These are phyloP conservation scores for Rubroshorea leprosula DNA, from an alignment of 345 rosid genomes.

Conservation along the genomic window DNA sequence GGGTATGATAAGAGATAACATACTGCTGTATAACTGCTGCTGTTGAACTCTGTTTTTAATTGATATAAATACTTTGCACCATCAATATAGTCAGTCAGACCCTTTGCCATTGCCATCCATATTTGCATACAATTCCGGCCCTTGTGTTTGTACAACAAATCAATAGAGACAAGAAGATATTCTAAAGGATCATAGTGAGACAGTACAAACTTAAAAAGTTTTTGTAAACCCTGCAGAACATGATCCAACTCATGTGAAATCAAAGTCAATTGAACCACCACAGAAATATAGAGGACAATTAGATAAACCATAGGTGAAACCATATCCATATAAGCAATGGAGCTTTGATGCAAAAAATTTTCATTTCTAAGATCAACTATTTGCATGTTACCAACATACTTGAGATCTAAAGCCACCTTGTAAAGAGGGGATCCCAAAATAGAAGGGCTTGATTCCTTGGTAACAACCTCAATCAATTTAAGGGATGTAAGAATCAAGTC, in stretches of 20 bases:
- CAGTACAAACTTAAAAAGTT: constrained; percentile 26
- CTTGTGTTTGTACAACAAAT: constrained; percentile 29
- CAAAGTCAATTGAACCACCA: constrained; percentile 22
- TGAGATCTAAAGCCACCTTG: constrained; percentile 41
- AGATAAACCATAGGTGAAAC: constrained; percentile 47
- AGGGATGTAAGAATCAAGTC: constrained; percentile 16
- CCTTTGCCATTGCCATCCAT: constrained; percentile 36
- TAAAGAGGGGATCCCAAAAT: constrained; percentile 43
- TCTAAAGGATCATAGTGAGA: constrained; percentile 32
- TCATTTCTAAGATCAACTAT: constrained; percentile 16
- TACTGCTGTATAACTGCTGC: constrained; percentile 15
- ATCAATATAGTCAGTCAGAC: constrained; percentile 31
- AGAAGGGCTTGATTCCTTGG: constrained; percentile 44
- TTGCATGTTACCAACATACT: constrained; percentile 24
- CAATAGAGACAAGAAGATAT: constrained; percentile 23
- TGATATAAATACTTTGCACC: constrained; percentile 21
- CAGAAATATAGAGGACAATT: constrained; percentile 27
- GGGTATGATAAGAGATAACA: constrained; percentile 44
- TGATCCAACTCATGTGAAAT: constrained; percentile 11
- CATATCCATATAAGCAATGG: constrained; percentile 34
- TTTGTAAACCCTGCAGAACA: constrained; percentile 12
- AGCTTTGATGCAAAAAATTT: constrained; percentile 15
- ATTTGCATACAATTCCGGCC: constrained; percentile 23
- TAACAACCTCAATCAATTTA: constrained; percentile 29
- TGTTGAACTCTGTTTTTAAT: constrained; percentile 18